These are phyloP conservation scores for Sclerotinia trifoliorum DNA, from an alignment of 2,329 filamentous ascomycete species.

Conservation along the genomic window DNA sequence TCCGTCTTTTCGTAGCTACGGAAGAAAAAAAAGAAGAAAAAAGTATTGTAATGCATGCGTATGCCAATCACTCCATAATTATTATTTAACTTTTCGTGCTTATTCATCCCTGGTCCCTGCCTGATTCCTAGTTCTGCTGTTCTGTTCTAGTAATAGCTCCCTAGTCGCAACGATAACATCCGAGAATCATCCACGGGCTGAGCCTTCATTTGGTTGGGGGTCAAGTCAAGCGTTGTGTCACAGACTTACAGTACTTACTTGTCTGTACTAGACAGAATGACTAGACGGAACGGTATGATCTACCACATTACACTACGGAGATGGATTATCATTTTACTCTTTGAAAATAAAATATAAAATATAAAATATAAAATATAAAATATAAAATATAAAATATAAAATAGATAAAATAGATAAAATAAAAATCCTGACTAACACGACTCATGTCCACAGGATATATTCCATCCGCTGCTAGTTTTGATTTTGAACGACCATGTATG, in stretches of 20 bases:
- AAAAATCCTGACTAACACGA: background rate
- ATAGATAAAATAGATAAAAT: too few species aligned
- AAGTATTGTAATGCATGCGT: background rate
- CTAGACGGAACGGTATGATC: background rate
- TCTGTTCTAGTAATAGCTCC: too few species aligned
- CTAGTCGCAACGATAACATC: background rate
- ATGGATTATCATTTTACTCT: too few species aligned
- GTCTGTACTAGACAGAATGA: background rate
- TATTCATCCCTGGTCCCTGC: background rate
- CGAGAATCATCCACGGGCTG: background rate
- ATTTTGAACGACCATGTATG: background rate
- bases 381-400: too few species aligned
- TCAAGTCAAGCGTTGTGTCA: background rate
- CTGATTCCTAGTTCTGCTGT: too few species aligned
- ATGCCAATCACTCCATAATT: background rate
- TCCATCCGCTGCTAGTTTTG: background rate
- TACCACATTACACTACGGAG: background rate
- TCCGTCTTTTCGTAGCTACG: background rate
- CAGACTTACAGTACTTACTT: too few species aligned
- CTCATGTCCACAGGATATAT: background rate
- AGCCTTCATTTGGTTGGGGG: background rate
- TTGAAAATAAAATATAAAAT: too few species aligned
- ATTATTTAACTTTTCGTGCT: background rate
- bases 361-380: too few species aligned
- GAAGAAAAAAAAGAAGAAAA: too few species aligned